Evolutionary conservation across 1,284 basidiomycete species (phyloP).

Genomic region (Agroathelia rolfsii): DNA sequence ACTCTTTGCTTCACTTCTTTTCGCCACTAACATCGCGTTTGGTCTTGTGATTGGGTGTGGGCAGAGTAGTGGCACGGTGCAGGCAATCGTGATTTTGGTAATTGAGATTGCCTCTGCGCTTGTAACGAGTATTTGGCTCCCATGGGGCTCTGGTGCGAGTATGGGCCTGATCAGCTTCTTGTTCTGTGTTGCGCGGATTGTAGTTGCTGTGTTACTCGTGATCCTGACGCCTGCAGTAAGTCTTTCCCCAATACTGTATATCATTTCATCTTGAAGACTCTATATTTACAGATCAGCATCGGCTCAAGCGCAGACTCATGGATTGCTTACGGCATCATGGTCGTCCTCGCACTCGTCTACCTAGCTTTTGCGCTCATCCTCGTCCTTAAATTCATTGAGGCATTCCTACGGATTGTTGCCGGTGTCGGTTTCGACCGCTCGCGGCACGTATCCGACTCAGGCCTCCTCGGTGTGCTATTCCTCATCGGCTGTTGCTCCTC

Average conservation of each 20-base stretch:
- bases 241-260: slow-evolving; percentile 12
- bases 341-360: slow-evolving; percentile 82
- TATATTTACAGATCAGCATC: slow-evolving; percentile 58
- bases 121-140: slow-evolving; percentile 86
- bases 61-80: slow-evolving; percentile 82
- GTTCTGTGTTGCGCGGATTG: slow-evolving; percentile 83
- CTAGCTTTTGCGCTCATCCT: slow-evolving; percentile 75
- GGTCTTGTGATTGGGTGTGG: slow-evolving; percentile 84
- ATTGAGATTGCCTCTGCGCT: slow-evolving; percentile 77
- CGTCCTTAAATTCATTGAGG: slow-evolving; percentile 78
- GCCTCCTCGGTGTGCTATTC: slow-evolving; percentile 75
- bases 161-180: slow-evolving; percentile 93
- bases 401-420: slow-evolving; percentile 68
- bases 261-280: slow-evolving; percentile 10
- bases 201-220: slow-evolving; percentile 81
- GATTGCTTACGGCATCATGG: slow-evolving; percentile 87
- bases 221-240: slow-evolving; percentile 82
- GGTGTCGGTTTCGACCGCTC: slow-evolving; percentile 81
- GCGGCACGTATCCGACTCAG: slow-evolving; percentile 70
- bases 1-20: slow-evolving; percentile 75
- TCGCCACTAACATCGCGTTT: slow-evolving; percentile 73
- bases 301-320: slow-evolving; percentile 72
- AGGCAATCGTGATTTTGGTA: slow-evolving; percentile 82
- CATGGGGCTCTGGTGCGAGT: slow-evolving; percentile 92
- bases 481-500: slow-evolving; percentile 69